phyloP scores from a whole-genome alignment of 805 yeast genomes.

The Ogataea allantospora region DNA sequence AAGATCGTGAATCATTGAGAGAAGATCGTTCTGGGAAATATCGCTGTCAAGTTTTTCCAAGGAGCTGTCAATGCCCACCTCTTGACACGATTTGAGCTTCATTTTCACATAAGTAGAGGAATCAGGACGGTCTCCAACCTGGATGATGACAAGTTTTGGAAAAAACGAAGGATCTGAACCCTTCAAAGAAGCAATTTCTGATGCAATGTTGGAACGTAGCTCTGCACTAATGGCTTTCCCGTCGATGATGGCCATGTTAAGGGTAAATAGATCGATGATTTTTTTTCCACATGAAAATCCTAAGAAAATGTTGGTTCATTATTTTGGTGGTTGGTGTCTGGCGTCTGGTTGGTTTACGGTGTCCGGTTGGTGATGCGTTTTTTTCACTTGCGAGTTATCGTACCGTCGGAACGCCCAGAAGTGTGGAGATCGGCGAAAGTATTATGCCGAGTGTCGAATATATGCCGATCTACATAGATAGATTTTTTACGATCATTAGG shows the following conservation, averaged over 20 bases:
- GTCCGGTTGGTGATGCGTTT: too few relatives aligned
- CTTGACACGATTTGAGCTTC: constrained; percentile 86
- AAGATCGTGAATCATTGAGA: constrained; percentile 57
- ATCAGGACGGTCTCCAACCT: constrained; percentile 88
- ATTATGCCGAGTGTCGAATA: too few relatives aligned
- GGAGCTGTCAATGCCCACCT: constrained; percentile 71
- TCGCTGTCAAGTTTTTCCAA: constrained; percentile 63
- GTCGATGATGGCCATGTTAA: constrained; percentile 45
- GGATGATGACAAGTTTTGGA: constrained; percentile 80
- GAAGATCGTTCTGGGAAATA: constrained; percentile 56
- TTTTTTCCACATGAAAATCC: constrained; percentile 7
- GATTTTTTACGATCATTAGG: too few relatives aligned
- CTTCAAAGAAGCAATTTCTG: constrained; percentile 48
- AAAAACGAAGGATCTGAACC: constrained; percentile 47
- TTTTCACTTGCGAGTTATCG: too few relatives aligned
- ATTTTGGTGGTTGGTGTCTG: too few relatives aligned
- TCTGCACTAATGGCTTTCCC: constrained; percentile 52
- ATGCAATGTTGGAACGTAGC: constrained; percentile 51
- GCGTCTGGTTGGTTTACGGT: background rate
- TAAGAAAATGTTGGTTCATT: constrained; percentile 5
- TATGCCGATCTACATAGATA: too few relatives aligned
- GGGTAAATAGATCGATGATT: background rate
- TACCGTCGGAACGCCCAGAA: too few relatives aligned
- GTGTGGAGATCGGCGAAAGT: too few relatives aligned
- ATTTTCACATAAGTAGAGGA: constrained; percentile 88